Base-by-base conservation (phyloP, 345 rosid species). In the Physaria fendleri region DNA sequence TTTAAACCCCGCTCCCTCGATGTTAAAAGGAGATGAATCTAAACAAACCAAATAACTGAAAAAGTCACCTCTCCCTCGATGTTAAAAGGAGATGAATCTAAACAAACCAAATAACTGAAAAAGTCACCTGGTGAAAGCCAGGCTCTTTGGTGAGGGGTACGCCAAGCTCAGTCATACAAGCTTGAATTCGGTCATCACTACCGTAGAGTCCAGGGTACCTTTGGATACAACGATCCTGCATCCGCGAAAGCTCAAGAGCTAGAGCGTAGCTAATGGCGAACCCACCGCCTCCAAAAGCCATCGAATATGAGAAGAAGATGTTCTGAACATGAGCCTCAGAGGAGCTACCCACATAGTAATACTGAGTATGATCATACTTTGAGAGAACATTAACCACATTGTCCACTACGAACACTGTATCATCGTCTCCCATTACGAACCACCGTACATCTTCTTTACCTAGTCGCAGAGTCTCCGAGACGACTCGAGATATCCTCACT, bases 401-500 rank as follows among this genome's bases (percentile, higher is more conserved):
- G 8, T 87, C 90, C 20, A 74, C 83, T 8, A 87, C 21, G 24
- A 86, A 90, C 8, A 87, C 79, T 0, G 95, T 87, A 24, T 90
- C 97, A 8, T 90, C 95, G 12, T 90, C 95, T 4, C 88, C 95
- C 93, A 90, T 86, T 28, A 87, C 90, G 21, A 84, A 87, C 97
- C 90, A 87, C 52, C 90, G 62, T 9, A 87, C 81, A 6, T 84
- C 88, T 73, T 81, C 54, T 71, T 81, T 65, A 7, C 87, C 88
- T 5, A 88, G 70, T 67, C 78, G 66, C 24, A 81, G 62, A 11
- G 81, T 82, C 78, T 88, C 96, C 2, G 96, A 82, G 10, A 91
- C 86, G 23, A 88, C 79, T 59, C 92, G 38, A 0, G 96, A 77
- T 43, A 88, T 82, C 78, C 98, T 71, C 66, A 88, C 64, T 3